Conservation (phyloP, 2,329 filamentous ascomycete genomes). For the Polytolypa hystricis region DNA sequence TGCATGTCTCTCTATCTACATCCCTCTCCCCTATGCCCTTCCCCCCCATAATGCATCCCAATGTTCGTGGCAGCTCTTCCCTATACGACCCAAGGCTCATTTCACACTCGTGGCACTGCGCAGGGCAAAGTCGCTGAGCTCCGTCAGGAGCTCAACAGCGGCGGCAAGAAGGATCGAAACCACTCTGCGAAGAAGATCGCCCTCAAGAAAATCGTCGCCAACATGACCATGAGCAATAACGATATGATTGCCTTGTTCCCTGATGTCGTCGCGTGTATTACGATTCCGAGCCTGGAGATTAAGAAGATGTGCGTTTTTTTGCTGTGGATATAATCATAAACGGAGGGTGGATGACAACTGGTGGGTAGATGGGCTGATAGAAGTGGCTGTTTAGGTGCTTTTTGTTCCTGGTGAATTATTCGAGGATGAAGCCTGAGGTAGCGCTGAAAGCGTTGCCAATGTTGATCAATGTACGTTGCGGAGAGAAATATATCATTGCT, state of each 20-base stretch:
- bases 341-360: slow-evolving; percentile 1
- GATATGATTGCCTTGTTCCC: slow-evolving; percentile 97
- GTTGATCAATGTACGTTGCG: slow-evolving; percentile 57
- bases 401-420: slow-evolving; percentile 93
- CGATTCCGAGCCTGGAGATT: slow-evolving; percentile 86
- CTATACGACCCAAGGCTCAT: slow-evolving; percentile 23
- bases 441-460: slow-evolving; percentile 87
- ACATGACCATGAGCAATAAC: slow-evolving; percentile 99
- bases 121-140: slow-evolving; percentile 99
- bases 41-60: slow-evolving; percentile 4
- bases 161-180: slow-evolving; percentile 97
- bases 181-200: slow-evolving; percentile 91
- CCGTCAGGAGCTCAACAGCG: slow-evolving; percentile 83
- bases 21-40: background rate
- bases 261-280: slow-evolving; percentile 92
- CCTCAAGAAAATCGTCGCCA: slow-evolving; percentile 97
- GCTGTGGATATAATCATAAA: background rate
- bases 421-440: slow-evolving; percentile 84
- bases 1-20: background rate
- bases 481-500: background rate
- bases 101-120: slow-evolving; percentile 23
- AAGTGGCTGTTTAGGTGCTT: slow-evolving; percentile 74
- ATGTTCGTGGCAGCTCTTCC: slow-evolving; percentile 23
- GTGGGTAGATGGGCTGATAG: background rate
- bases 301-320: slow-evolving; percentile 87